These are phyloP conservation scores for Stagonosporopsis rhizophila DNA, from an alignment of 2,329 filamentous ascomycete species.

Conservation along the genomic window DNA sequence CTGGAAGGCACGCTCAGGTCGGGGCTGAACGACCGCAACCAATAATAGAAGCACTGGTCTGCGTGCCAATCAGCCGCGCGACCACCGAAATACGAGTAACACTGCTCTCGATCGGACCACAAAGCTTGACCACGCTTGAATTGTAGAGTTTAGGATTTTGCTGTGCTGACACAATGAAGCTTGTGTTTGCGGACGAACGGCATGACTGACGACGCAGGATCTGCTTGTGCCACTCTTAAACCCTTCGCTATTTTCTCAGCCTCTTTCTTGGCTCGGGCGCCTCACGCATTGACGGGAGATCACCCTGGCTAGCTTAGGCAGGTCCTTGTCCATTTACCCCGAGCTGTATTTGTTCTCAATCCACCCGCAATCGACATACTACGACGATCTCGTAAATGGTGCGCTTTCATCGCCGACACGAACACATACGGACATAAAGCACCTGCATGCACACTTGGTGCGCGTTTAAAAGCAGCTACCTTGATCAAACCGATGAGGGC, in stretches of 20 bases:
- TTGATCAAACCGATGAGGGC: slow-evolving; percentile 56
- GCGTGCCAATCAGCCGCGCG: slow-evolving; percentile 7
- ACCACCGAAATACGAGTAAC: not conserved
- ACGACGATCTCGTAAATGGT: slow-evolving; percentile 18
- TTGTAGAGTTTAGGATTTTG: not conserved
- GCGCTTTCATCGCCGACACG: slow-evolving; percentile 12
- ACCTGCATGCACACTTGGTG: slow-evolving; percentile 56
- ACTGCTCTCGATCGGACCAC: not conserved
- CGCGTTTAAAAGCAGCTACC: slow-evolving; percentile 57
- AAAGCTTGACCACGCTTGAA: slow-evolving; percentile 3
- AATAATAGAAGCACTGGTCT: not conserved
- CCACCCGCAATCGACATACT: slow-evolving; percentile 20
- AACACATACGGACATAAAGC: slow-evolving; percentile 53
- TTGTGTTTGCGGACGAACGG: not conserved
- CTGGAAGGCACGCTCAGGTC: not conserved
- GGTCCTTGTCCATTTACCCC: slow-evolving; percentile 1
- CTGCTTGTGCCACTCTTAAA: not conserved
- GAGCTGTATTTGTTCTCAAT: slow-evolving; percentile 18
- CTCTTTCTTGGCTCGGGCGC: slow-evolving; percentile 1
- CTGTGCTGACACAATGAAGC: not conserved
- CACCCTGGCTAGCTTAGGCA: slow-evolving; percentile 4
- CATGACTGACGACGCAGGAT: not conserved
- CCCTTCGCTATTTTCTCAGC: not conserved
- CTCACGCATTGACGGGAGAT: not conserved
- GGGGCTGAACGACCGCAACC: not conserved